Evolutionary conservation across 2,329 filamentous ascomycete genomes (phyloP), one percentile per base, ranked within the genome.

Genomic region (Claviceps africana): DNA sequence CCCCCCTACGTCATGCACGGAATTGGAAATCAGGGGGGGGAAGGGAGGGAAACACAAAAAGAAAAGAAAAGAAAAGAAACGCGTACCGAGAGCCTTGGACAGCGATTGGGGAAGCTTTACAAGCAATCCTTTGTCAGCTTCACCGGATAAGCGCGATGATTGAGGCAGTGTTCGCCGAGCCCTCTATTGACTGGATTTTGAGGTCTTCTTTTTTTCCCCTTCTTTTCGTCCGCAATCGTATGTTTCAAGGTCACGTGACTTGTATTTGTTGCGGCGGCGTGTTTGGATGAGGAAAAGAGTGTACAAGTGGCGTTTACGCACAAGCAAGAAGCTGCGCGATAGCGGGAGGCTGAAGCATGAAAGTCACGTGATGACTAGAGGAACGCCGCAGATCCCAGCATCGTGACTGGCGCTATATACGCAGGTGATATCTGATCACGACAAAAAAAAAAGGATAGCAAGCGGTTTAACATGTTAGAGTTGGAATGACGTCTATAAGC

Each of bases 61-160:
- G 10, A 13, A 46, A 56, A 13, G 44, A 56, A 8, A 10, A 6
- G 10, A 13, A 46, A 56, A 13, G 44, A 56, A 57, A 62, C 56
- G 64, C 65, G 58, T 67, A 64, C 60, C 60, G 58, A 56, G 59
- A 62, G 60, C 59, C 58, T 63, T 64, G 59, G 40, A 59, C 56
- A 57, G 57, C 56, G 56, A 59, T 58, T 61, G 57, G 55, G 60
- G 58, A 35, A 57, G 56, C 60, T 59, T 58, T 56, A 57, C 55
- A 51, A 57, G 52, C 52, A 50, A 55, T 56, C 58, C 35, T 55
- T 58, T 56, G 55, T 57, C 56, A 56, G 53, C 60, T 58, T 65
- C 62, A 65, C 66, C 58, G 58, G 56, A 54, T 58, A 53, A 25
- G 52, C 55, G 55, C 56, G 56, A 56, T 55, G 55, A 53, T 59